These are phyloP conservation scores for Umbilicaria muhlenbergii DNA, from an alignment of 495 filamentous ascomycete species.

Conservation along the genomic window DNA sequence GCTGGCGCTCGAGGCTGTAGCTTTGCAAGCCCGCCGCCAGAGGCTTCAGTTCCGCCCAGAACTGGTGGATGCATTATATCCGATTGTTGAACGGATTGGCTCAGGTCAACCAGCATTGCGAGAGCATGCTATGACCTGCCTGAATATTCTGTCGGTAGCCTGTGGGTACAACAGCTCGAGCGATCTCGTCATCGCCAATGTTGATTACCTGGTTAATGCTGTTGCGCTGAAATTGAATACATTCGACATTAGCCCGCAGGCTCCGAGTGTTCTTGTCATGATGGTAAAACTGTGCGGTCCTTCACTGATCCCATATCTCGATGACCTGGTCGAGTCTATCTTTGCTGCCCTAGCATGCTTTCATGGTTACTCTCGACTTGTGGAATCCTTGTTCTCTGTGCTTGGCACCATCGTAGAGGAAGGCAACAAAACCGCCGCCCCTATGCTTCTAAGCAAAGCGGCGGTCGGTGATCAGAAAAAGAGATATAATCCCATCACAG, in stretches of 20 bases:
- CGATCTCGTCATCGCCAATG: conserved; percentile 77
- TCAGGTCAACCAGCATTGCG: conserved; percentile 52
- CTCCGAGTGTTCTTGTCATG: conserved; percentile 83
- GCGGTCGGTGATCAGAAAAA: conserved; percentile 25
- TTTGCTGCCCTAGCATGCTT: conserved; percentile 84
- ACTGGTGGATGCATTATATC: conserved; percentile 83
- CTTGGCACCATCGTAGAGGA: conserved; percentile 70
- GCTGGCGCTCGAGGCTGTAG: conserved; percentile 58
- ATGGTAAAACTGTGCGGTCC: conserved; percentile 82
- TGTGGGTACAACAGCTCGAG: conserved; percentile 65
- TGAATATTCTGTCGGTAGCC: conserved; percentile 59
- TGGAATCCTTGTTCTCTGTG: conserved; percentile 72
- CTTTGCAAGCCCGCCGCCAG: conserved; percentile 52
- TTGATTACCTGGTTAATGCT: conserved; percentile 92
- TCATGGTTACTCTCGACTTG: conserved; percentile 80
- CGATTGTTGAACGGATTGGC: conserved; percentile 72
- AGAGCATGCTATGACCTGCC: conserved; percentile 65
- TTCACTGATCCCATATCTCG: conserved; percentile 68
- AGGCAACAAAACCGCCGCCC: conserved; percentile 45
- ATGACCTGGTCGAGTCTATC: conserved; percentile 77
- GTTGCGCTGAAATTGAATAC: conserved; percentile 78
- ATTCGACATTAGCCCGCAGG: conserved; percentile 80
- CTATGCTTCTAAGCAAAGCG: conserved; percentile 26
- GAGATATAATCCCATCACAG: conserved; percentile 20
- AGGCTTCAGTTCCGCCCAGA: conserved; percentile 61